phyloP scores from a whole-genome alignment of 1,139 yeast species.

The Pichia norvegensis region DNA sequence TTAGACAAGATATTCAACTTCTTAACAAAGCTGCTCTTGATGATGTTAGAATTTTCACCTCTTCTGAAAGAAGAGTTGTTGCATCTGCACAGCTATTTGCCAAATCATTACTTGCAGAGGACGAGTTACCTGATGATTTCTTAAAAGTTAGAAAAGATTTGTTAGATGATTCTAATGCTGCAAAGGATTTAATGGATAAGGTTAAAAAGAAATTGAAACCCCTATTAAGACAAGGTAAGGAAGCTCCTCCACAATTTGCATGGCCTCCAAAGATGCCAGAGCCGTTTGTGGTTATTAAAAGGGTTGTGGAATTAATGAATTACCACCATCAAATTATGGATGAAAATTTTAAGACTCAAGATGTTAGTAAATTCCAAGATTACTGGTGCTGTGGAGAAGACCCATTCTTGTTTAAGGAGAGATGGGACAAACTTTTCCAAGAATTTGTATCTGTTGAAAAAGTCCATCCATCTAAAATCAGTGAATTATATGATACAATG shows the following conservation, averaged over 20 bases:
- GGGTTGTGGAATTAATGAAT: constrained; percentile 94
- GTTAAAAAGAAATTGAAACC: constrained; percentile 96
- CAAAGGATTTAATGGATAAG: constrained; percentile 94
- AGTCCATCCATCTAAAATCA: constrained; percentile 94
- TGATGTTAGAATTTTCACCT: constrained; percentile 80
- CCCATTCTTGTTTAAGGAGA: constrained; percentile 78
- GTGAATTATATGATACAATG: constrained; percentile 97
- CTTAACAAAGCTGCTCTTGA: constrained; percentile 78
- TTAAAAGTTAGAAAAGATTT: constrained; percentile 81
- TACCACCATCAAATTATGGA: constrained; percentile 83
- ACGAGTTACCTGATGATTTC: constrained; percentile 69
- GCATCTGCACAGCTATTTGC: constrained; percentile 90
- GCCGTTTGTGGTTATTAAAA: constrained; percentile 84
- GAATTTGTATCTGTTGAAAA: constrained; percentile 92
- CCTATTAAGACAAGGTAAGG: constrained; percentile 86
- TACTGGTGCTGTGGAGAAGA: constrained; percentile 98
- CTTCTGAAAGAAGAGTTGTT: constrained; percentile 90
- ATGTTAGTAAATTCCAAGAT: constrained; percentile 61
- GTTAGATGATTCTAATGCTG: constrained; percentile 95
- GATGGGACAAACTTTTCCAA: constrained; percentile 95
- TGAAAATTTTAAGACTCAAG: constrained; percentile 62
- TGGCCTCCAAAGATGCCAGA: constrained; percentile 99
- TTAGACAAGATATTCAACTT: constrained; percentile 83
- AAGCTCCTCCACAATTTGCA: constrained; percentile 97
- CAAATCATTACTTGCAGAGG: constrained; percentile 67